Evolutionary conservation across 352 stramenopile species (phyloP), one percentile per base, ranked within the genome.

Genomic region (Phytopythium montanum): DNA sequence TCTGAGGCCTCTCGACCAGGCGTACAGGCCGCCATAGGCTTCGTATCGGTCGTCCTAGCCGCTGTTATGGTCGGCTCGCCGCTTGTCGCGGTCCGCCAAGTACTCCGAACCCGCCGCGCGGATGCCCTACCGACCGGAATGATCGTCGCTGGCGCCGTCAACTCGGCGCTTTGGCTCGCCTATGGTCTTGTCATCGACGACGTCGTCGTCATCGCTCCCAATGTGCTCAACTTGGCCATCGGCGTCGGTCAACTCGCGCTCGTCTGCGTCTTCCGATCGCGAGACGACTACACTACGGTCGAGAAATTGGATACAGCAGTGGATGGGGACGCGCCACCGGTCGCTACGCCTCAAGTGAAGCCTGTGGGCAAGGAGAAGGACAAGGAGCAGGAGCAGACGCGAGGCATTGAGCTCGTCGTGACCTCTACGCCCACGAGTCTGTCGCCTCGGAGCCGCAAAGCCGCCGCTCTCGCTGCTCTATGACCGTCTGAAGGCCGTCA

Each of bases 41-140:
- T 79, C 62, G 25, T 81, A 14, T 73, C 76, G 10, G 81, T 92
- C 42, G 67, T 59, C 23, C 69, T 85, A 54, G 77, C 73, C 6
- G 64, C 70, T 9, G 64, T 92, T 56, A 90, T 90, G 75, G 82
- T 87, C 54, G 77, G 61, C 26, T 88, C 77, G 42, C 79, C 79
- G 56, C 68, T 90, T 16, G 68, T 76, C 16, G 51, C 78, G 7
- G 69, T 87, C 19, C 73, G 72, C 44, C 54, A 70, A 31, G 79
- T 90, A 52, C 61, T 90, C 29, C 57, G 70, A 55, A 72, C 76
- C 29, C 76, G 72, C 50, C 80, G 74, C 52, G 57, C 71, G 25
- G 56, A 64, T 13, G 48, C 73, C 19, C 57, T 90, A 41, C 79
- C 79, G 5, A 58, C 84, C 16, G 39, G 52, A 21, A 83, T 90